A percentile compares a stretch with the other conserved stretches of the same genome.
These are phyloP conservation scores for Termitomyces sp. DNA, from an alignment of 768 basidiomycete species.

Conservation along the genomic window DNA sequence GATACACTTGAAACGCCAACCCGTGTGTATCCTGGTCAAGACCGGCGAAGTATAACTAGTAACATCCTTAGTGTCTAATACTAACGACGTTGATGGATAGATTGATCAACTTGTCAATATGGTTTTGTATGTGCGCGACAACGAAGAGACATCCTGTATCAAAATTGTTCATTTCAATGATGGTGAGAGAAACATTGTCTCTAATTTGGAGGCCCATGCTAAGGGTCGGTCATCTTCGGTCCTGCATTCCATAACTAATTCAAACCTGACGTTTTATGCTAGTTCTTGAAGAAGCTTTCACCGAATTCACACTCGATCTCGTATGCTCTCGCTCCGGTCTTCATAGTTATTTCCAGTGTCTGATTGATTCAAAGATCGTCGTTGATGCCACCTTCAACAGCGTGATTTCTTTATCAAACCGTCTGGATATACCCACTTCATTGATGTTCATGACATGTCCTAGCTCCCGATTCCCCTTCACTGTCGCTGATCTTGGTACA, in stretches of 20 bases:
- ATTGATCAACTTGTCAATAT: slow-evolving; percentile 63
- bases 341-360: neutral
- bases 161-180: slow-evolving; percentile 68
- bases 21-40: slow-evolving; percentile 57
- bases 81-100: slow-evolving; percentile 28
- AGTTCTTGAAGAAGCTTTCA: slow-evolving; percentile 62
- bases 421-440: slow-evolving; percentile 46
- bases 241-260: too few relatives aligned
- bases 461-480: slow-evolving; percentile 35
- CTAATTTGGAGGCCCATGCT: too few relatives aligned
- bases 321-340: slow-evolving; percentile 26
- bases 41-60: slow-evolving; percentile 50
- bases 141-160: slow-evolving; percentile 66
- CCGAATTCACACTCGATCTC: slow-evolving; percentile 58
- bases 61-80: neutral
- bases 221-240: too few relatives aligned
- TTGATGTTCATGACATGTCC: slow-evolving; percentile 65
- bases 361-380: slow-evolving; percentile 31
- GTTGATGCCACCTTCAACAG: slow-evolving; percentile 39
- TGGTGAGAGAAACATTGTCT: slow-evolving; percentile 35
- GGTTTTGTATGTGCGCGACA: slow-evolving; percentile 59
- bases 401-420: slow-evolving; percentile 45
- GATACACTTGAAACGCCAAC: slow-evolving; percentile 42
- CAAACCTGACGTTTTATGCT: neutral
- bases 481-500: slow-evolving; percentile 47